Percentiles rank a stretch among this genome's conserved stretches.
These are phyloP conservation scores for Microdochium trichocladiopsis DNA, from an alignment of 2,329 filamentous ascomycete genomes.

Conservation along the genomic window DNA sequence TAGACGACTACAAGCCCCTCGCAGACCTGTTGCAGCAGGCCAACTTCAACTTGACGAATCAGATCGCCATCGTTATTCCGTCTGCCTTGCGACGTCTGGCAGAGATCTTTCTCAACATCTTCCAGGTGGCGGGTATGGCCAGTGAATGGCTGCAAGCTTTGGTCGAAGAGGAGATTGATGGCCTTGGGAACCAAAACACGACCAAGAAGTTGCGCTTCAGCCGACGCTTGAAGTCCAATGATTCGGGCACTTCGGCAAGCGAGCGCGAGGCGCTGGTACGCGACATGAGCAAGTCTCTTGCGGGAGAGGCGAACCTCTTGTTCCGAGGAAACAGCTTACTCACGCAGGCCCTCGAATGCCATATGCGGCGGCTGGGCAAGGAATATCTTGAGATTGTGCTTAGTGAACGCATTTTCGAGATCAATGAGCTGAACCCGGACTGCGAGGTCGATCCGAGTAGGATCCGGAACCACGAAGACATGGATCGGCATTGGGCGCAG, in stretches of 20 bases:
- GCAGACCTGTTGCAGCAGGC: conserved; percentile 82
- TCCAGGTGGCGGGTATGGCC: conserved; percentile 80
- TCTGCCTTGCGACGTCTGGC: conserved; percentile 73
- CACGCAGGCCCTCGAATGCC: conserved; percentile 87
- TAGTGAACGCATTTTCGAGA: conserved; percentile 77
- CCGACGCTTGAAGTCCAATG: conserved; percentile 62
- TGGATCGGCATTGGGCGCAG: conserved; percentile 76
- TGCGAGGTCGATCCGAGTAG: conserved; percentile 94
- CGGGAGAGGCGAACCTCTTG: conserved; percentile 85
- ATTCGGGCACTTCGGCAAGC: conserved; percentile 53
- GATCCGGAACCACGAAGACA: conserved; percentile 57
- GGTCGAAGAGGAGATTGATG: conserved; percentile 96
- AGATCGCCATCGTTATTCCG: conserved; percentile 74
- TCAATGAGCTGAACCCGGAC: conserved; percentile 83
- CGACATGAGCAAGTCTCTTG: conserved; percentile 71
- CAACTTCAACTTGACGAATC: conserved; percentile 72
- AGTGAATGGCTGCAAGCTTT: conserved; percentile 88
- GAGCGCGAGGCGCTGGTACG: conserved; percentile 68
- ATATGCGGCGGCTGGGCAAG: conserved; percentile 90
- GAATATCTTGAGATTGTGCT: conserved; percentile 88
- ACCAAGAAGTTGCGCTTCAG: conserved; percentile 69
- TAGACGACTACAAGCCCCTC: conserved; percentile 76
- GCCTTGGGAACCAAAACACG: conserved; percentile 73
- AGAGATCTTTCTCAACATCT: conserved; percentile 87
- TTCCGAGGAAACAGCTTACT: conserved; percentile 93